Evolutionary conservation across 257 asterid species (phyloP).

Genomic region (Plantago elongata): DNA sequence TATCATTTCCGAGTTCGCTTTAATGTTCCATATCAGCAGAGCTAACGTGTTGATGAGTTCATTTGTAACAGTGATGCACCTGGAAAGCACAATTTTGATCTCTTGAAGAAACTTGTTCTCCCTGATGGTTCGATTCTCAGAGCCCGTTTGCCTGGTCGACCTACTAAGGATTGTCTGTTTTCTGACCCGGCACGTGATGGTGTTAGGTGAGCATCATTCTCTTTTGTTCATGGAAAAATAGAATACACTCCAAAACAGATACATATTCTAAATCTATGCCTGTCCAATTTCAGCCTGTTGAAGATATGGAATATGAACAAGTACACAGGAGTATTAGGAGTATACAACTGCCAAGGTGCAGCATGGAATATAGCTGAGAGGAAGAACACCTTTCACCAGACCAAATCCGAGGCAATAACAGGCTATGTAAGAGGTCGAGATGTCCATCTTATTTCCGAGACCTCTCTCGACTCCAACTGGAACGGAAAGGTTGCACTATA

Average conservation of each 20-base stretch:
- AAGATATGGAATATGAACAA: slow-evolving; percentile 96
- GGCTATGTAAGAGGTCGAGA: slow-evolving; percentile 65
- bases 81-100: slow-evolving; percentile 82
- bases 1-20: background rate
- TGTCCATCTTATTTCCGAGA: slow-evolving; percentile 61
- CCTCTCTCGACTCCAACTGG: slow-evolving; percentile 53
- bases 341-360: slow-evolving; percentile 93
- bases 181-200: slow-evolving; percentile 94
- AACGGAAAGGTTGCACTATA: slow-evolving; percentile 56
- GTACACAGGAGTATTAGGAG: slow-evolving; percentile 66
- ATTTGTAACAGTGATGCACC: slow-evolving; percentile 69
- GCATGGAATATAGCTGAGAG: slow-evolving; percentile 71
- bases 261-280: slow-evolving; percentile 1
- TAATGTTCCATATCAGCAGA: background rate
- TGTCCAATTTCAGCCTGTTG: slow-evolving; percentile 43
- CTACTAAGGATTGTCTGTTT: slow-evolving; percentile 82
- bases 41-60: slow-evolving; percentile 2
- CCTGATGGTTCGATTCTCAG: slow-evolving; percentile 88
- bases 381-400: slow-evolving; percentile 71
- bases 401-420: slow-evolving; percentile 47
- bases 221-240: background rate
- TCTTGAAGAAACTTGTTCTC: slow-evolving; percentile 66
- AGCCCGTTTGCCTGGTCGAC: slow-evolving; percentile 84
- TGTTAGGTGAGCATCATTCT: slow-evolving; percentile 43
- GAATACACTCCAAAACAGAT: background rate